These are phyloP conservation scores for Apocynum venetum DNA, from an alignment of 257 asterid genomes.

Conservation along the genomic window DNA sequence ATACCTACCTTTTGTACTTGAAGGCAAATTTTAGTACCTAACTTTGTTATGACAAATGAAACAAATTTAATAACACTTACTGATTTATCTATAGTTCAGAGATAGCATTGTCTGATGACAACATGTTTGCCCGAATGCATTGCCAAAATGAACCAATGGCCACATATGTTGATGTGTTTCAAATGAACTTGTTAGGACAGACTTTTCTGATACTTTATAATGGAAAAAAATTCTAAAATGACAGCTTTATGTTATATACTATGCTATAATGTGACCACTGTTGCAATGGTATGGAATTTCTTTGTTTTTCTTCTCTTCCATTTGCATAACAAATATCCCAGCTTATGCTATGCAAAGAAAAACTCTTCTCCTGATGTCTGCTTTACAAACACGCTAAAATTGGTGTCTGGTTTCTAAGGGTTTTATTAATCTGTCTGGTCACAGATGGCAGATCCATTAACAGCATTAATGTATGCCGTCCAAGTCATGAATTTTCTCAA, in stretches of 20 bases:
- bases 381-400: background rate
- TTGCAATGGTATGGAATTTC: too few species aligned
- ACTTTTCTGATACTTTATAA: background rate
- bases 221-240: background rate
- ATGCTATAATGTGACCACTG: too few species aligned
- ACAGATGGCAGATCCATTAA: conserved; percentile 56
- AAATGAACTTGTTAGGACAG: background rate
- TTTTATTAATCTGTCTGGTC: background rate
- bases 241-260: too few species aligned
- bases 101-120: background rate
- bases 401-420: background rate
- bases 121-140: background rate
- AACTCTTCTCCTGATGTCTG: background rate
- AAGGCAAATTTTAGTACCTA: background rate
- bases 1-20: too few species aligned
- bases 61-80: background rate
- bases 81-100: background rate
- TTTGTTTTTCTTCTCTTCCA: too few species aligned
- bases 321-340: too few species aligned
- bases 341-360: background rate
- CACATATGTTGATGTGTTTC: background rate
- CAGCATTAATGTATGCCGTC: conserved; percentile 54
- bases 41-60: background rate
- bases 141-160: background rate
- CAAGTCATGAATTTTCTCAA: conserved; percentile 61